Conservation (phyloP, 2,329 filamentous ascomycete genomes). For the Fusarium sp. region DNA sequence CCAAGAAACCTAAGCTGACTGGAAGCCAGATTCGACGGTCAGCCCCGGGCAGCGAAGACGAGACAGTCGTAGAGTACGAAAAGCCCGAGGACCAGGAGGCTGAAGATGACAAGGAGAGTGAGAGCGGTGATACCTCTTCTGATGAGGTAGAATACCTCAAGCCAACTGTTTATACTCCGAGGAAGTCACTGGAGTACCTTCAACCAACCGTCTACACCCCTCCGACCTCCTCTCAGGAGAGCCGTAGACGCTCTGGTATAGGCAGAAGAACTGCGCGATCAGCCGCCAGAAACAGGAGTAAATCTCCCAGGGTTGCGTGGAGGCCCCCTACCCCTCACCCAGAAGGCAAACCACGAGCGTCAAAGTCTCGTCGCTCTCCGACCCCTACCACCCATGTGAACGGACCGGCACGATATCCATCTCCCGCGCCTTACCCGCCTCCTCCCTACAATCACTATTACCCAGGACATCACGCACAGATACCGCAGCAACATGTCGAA, state of each 20-base stretch:
- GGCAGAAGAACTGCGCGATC: not conserved
- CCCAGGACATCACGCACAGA: not conserved
- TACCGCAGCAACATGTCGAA: not conserved
- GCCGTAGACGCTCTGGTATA: not conserved
- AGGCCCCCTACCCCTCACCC: constrained; percentile 32
- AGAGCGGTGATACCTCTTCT: not conserved
- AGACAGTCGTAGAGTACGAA: not conserved
- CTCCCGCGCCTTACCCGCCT: not conserved
- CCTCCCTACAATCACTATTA: not conserved
- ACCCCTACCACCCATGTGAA: not conserved
- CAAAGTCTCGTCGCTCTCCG: not conserved
- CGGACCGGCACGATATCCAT: not conserved
- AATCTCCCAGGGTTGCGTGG: constrained; percentile 9
- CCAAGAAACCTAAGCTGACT: not conserved
- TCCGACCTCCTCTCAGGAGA: constrained; percentile 17
- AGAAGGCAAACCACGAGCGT: constrained; percentile 13
- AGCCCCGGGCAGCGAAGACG: not conserved
- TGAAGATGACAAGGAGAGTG: not conserved
- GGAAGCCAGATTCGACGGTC: not conserved
- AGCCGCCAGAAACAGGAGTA: not conserved
- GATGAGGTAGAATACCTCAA: constrained; percentile 14
- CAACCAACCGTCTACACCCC: constrained; percentile 29
- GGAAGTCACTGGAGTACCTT: constrained; percentile 19
- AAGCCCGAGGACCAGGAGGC: not conserved
- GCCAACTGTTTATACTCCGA: constrained; percentile 29